Evolutionary conservation across 2,329 filamentous ascomycete genomes (phyloP).

Genomic region (Trichoderma sp.): DNA sequence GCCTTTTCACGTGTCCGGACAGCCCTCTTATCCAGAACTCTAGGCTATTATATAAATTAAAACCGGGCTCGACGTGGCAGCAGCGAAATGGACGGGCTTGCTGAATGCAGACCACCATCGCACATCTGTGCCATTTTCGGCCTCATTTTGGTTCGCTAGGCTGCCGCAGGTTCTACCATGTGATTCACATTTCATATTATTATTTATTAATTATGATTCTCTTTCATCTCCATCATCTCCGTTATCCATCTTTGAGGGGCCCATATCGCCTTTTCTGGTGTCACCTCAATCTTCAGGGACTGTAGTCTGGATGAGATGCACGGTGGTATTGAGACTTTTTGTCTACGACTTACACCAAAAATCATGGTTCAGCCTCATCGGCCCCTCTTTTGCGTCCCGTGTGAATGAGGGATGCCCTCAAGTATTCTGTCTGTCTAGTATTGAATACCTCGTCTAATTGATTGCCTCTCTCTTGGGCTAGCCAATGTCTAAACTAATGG

Average conservation of each 20-base stretch:
- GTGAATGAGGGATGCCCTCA: background rate
- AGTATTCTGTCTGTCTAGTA: background rate
- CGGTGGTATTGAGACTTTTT: background rate
- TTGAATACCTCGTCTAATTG: background rate
- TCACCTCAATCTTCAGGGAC: background rate
- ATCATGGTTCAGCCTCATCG: conserved; percentile 5
- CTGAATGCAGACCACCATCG: conserved; percentile 3
- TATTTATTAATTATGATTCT: background rate
- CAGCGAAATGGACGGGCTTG: background rate
- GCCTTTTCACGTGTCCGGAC: too few species aligned
- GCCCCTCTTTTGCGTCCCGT: conserved; percentile 4
- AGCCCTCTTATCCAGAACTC: background rate
- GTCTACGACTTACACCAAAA: background rate
- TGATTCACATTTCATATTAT: background rate
- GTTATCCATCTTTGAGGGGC: background rate
- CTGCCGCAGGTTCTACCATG: conserved; percentile 9
- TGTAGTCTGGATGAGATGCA: background rate
- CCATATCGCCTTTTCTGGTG: background rate
- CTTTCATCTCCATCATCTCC: background rate
- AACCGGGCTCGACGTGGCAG: conserved; percentile 3
- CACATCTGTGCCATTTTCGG: conserved; percentile 15
- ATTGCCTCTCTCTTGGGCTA: background rate
- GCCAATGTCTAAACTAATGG: background rate
- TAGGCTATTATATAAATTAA: background rate
- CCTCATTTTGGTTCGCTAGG: conserved; percentile 1